Evolutionary conservation across 2,329 filamentous ascomycete species (phyloP).

Genomic region (Aspergillus alliaceus): DNA sequence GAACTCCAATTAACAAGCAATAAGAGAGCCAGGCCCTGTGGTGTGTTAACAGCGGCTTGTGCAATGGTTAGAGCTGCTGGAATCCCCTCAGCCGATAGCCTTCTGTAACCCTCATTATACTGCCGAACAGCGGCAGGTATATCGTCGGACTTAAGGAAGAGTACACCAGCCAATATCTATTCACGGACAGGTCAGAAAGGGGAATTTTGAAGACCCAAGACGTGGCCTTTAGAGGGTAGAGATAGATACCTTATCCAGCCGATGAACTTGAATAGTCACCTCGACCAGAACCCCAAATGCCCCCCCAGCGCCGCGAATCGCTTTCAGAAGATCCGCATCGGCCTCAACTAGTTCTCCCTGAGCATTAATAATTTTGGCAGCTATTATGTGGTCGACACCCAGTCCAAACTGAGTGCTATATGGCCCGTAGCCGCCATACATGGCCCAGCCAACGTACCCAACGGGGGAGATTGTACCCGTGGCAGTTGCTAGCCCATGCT

Average conservation of each 20-base stretch:
- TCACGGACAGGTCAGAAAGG: too few species aligned
- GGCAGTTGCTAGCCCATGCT: constrained; percentile 11
- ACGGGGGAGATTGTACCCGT: constrained; percentile 19
- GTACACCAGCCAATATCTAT: constrained; percentile 18
- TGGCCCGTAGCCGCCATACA: constrained; percentile 37
- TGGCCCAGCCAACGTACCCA: constrained; percentile 39
- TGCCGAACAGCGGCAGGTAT: constrained; percentile 4
- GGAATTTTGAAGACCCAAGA: too few species aligned
- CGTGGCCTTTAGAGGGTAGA: too few species aligned
- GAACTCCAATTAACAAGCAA: constrained; percentile 14
- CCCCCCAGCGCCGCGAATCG: constrained; percentile 19
- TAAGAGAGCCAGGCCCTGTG: constrained; percentile 12
- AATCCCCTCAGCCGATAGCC: constrained; percentile 3
- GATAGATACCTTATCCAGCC: constrained; percentile 9
- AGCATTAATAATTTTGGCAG: constrained; percentile 15
- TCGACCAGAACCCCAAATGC: constrained; percentile 21
- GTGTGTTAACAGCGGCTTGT: constrained; percentile 13
- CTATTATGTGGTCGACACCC: constrained; percentile 41
- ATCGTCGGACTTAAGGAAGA: constrained; percentile 18
- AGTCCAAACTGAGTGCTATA: constrained; percentile 30
- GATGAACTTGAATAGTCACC: constrained; percentile 17
- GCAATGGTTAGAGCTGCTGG: constrained; percentile 14
- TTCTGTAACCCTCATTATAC: constrained; percentile 14
- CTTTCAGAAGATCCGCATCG: constrained; percentile 14
- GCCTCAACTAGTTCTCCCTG: constrained; percentile 12